Percentiles rank a stretch among this genome's conserved stretches.
Evolutionary conservation across 768 basidiomycete genomes (phyloP).

Genomic region (Russula ochroleuca): DNA sequence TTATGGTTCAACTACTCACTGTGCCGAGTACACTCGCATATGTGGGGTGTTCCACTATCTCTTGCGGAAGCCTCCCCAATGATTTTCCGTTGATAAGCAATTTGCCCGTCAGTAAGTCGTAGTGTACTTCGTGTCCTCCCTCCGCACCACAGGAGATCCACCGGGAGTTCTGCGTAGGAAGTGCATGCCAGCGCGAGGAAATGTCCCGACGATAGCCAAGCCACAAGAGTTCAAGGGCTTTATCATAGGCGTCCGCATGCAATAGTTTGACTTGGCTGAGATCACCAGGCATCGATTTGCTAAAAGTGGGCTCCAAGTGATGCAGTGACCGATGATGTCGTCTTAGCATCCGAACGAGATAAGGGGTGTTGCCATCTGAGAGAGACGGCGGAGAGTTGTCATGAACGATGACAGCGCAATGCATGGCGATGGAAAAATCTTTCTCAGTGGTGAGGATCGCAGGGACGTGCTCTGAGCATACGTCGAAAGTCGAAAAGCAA

Average conservation of each 20-base stretch:
- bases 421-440: constrained; percentile 17
- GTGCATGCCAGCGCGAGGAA: background rate
- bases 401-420: constrained; percentile 15
- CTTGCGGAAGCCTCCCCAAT: constrained; percentile 38
- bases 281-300: too few species aligned
- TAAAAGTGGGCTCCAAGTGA: constrained; percentile 11
- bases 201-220: background rate
- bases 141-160: constrained; percentile 1
- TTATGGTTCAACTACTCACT: constrained; percentile 20
- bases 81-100: constrained; percentile 44
- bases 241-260: background rate
- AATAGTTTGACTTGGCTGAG: background rate
- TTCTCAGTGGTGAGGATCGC: background rate
- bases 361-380: background rate
- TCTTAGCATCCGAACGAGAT: constrained; percentile 2
- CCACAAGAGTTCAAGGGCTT: constrained; percentile 6
- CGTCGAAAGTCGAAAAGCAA: too few species aligned
- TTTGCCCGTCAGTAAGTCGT: constrained; percentile 42
- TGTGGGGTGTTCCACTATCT: constrained; percentile 34
- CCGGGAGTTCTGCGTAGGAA: constrained; percentile 8
- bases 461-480: too few species aligned
- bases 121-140: constrained; percentile 30
- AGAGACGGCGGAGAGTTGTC: constrained; percentile 12
- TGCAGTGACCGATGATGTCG: constrained; percentile 11
- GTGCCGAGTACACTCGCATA: constrained; percentile 39